A percentile compares a stretch with the other conserved stretches of the same genome.
Evolutionary conservation across 2,329 filamentous ascomycete species (phyloP).

Genomic region (Diaporthe eres): DNA sequence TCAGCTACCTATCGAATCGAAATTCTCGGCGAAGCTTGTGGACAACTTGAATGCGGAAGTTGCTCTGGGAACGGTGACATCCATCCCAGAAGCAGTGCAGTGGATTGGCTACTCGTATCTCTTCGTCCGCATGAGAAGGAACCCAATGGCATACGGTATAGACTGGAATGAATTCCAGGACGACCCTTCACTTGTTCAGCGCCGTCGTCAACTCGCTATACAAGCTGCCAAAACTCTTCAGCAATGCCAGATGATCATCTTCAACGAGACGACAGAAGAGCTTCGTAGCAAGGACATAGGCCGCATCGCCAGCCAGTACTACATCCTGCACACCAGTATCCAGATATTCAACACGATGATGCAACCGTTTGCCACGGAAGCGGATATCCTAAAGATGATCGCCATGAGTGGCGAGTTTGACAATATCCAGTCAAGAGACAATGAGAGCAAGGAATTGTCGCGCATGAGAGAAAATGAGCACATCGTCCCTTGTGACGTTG

Average conservation of each 20-base stretch:
- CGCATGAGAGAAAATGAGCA: slow-evolving; percentile 79
- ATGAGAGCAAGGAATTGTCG: slow-evolving; percentile 88
- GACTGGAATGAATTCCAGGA: slow-evolving; percentile 93
- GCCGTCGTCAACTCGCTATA: slow-evolving; percentile 87
- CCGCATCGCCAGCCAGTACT: slow-evolving; percentile 96
- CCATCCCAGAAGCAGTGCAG: slow-evolving; percentile 91
- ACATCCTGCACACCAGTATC: slow-evolving; percentile 92
- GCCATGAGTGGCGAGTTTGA: slow-evolving; percentile 98
- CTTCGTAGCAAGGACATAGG: slow-evolving; percentile 95
- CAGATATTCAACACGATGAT: slow-evolving; percentile 98
- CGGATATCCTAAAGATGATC: slow-evolving; percentile 95
- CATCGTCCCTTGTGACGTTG: slow-evolving; percentile 82
- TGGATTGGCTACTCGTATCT: slow-evolving; percentile 99
- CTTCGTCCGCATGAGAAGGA: slow-evolving; percentile 95
- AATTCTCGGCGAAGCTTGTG: slow-evolving; percentile 92
- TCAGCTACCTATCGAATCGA: slow-evolving; percentile 97
- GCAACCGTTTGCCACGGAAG: slow-evolving; percentile 86
- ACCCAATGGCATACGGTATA: slow-evolving; percentile 93
- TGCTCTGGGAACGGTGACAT: slow-evolving; percentile 92
- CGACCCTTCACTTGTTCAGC: slow-evolving; percentile 88
- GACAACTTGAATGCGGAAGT: slow-evolving; percentile 98
- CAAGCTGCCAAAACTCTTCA: slow-evolving; percentile 90
- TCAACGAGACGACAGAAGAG: slow-evolving; percentile 94
- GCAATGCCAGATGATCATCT: slow-evolving; percentile 98
- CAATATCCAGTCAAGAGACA: slow-evolving; percentile 94